Base-by-base conservation (phyloP, 495 filamentous ascomycete species). In the Tuber aestivum region DNA sequence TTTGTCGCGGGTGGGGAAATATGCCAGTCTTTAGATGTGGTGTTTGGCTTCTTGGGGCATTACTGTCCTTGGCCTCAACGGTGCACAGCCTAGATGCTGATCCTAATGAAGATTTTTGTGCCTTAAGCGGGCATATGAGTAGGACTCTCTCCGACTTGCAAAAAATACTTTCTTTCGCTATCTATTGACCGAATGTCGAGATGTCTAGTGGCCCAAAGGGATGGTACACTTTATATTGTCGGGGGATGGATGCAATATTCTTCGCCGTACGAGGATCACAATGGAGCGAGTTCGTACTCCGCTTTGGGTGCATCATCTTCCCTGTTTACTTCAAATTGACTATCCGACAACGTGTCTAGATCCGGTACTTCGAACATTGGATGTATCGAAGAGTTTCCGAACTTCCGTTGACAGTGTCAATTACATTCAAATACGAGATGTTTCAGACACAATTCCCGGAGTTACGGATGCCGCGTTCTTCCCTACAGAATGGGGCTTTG, bases 231-330 rank as follows among this genome's bases (percentile, higher is more conserved):
- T 37, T 73, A 75, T 32, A 75, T 75, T 70, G 32, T 35, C 2
- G 74, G 74, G 16, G 41, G 74, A 16, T 74, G 6, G 5, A 44
- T 37, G 38, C 21, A 38, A 18, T 75, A 70, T n/a, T n/a, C n/a
- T 32, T 1, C 56, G 4, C 9, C 20, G 1, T 12, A 42, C 35
- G 18, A 6, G 5, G 56, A 21, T 42, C 32, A 41, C 21, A 70
- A 68, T 35, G 72, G 72, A 3, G 41, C 74, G n/a, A 75, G 74
- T 71, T 27, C 37, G 38, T n/a, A n/a, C n/a, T n/a, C n/a, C n/a
- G n/a, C n/a, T n/a, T n/a, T n/a, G 3, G 23, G 2, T n/a, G 23
- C 35, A 35, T 4, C 41, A 0, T 16, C 14, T 18, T 35, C 37
- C 6, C 10, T 41, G 38, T 12, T 32, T 27, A 6, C 41, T 38